Base-by-base conservation (phyloP, 495 filamentous ascomycete species). In the Penicillium waksmanii region DNA sequence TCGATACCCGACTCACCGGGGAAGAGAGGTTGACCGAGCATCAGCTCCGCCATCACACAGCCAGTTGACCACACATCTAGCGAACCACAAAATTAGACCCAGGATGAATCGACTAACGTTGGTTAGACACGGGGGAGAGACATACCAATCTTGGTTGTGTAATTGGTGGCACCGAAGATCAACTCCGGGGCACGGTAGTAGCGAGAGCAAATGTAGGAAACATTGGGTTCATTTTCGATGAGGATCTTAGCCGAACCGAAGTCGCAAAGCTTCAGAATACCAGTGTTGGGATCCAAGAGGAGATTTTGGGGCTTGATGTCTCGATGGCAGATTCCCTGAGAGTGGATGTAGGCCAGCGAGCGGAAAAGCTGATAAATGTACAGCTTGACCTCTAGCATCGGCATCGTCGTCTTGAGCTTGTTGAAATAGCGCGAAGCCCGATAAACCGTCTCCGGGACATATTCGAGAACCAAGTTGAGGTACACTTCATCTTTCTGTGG, bases 371-470 rank as follows among this genome's bases (percentile, higher is more conserved):
- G 95, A 76, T 99, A 99, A 73, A 97, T 98, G 81, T 97, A 99
- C 50, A 99, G 88, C 78, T 99, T 99, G 68, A 98, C 92, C 73
- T 98, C 95, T 53, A 99, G 84, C 73, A 92, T 97, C 23, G 95
- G 95, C 95, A 99, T 99, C 15, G 96, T 97, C 6, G 95, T 96
- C 85, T 99, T 99, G 85, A 98, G 86, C 81, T 98, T 99, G 82
- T 96, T 97, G 84, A 98, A 99, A 78, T 96, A 97, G 50, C 95
- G 85, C 44, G 95, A 98, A n/a, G 95, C 96, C 57, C 96, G 86
- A 74, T 98, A 99, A 36, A 99, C 96, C 0, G 95, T 98, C 80
- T 98, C 95, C 10, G 96, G 96, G 51, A 99, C 96, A 71, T 92
- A 99, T 73, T 99, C 95, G 67, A 98, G 89, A 48, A 99, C 93